These are phyloP conservation scores for Puccinia coronata DNA, from an alignment of 1,284 basidiomycete species.

Conservation along the genomic window DNA sequence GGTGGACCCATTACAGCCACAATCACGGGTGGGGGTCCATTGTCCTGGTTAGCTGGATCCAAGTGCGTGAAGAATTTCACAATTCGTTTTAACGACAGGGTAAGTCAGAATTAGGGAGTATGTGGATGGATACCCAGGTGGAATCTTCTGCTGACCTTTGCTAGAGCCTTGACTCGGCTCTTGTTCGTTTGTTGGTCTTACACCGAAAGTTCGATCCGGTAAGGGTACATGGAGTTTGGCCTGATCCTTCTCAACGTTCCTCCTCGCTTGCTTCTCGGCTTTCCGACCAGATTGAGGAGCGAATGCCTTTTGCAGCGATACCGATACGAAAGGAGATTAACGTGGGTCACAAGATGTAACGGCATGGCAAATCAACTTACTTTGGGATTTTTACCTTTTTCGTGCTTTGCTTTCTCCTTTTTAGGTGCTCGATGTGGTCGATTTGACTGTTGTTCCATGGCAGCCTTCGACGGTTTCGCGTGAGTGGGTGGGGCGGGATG, in stretches of 20 bases:
- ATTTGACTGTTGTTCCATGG: constrained; percentile 52
- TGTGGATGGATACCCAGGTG: not conserved
- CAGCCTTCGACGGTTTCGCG: not conserved
- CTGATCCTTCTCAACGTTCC: constrained; percentile 91
- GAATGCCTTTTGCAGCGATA: constrained; percentile 66
- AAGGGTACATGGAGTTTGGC: constrained; percentile 92
- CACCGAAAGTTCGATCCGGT: constrained; percentile 79
- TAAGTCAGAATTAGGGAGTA: not conserved
- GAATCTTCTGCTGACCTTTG: constrained; percentile 35
- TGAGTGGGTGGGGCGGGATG: not conserved
- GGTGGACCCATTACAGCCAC: constrained; percentile 96
- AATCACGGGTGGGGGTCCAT: constrained; percentile 82
- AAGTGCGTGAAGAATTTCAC: constrained; percentile 27
- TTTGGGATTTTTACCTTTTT: constrained; percentile 83
- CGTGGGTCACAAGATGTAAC: not conserved
- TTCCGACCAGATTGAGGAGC: constrained; percentile 84
- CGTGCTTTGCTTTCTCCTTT: constrained; percentile 66
- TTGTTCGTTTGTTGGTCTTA: not conserved
- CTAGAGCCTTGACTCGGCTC: constrained; percentile 41
- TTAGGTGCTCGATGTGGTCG: constrained; percentile 62
- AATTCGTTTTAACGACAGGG: constrained; percentile 41
- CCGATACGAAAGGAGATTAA: not conserved
- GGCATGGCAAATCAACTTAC: constrained; percentile 61
- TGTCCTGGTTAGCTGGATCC: constrained; percentile 66
- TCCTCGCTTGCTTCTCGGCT: constrained; percentile 82